phyloP scores from a whole-genome alignment of 257 asterid genomes.

The Fraxinus anomala region DNA sequence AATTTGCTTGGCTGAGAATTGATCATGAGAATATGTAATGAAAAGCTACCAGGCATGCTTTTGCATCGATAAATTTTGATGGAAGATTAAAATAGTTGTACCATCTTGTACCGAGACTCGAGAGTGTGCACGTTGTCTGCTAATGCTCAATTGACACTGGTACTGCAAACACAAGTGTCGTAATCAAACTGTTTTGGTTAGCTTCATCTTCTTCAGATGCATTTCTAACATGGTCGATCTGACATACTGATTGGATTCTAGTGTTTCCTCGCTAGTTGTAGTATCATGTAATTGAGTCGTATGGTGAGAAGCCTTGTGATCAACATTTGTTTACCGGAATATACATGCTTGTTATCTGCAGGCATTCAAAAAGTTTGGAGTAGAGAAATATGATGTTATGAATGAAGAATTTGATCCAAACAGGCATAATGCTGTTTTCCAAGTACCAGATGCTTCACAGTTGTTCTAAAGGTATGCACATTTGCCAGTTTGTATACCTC shows the following conservation, averaged over 20 bases:
- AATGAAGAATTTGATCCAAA: constrained; percentile 90
- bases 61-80: neutral
- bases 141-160: neutral
- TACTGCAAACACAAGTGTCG: neutral
- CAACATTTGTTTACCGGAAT: neutral
- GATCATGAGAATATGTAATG: neutral
- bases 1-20: neutral
- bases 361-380: constrained; percentile 84
- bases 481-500: neutral
- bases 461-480: constrained; percentile 74
- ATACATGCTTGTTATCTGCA: constrained; percentile 29
- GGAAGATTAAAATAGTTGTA: neutral
- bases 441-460: constrained; percentile 87
- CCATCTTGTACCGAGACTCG: neutral
- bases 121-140: neutral
- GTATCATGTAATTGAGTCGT: neutral
- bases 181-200: neutral
- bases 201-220: neutral
- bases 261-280: neutral
- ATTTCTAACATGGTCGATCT: neutral
- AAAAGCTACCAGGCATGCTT: neutral
- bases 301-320: neutral
- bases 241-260: neutral
- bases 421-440: constrained; percentile 90
- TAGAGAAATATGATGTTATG: constrained; percentile 63